phyloP scores from a whole-genome alignment of 139 green algal genomes.

The Klebsormidium nitens region DNA sequence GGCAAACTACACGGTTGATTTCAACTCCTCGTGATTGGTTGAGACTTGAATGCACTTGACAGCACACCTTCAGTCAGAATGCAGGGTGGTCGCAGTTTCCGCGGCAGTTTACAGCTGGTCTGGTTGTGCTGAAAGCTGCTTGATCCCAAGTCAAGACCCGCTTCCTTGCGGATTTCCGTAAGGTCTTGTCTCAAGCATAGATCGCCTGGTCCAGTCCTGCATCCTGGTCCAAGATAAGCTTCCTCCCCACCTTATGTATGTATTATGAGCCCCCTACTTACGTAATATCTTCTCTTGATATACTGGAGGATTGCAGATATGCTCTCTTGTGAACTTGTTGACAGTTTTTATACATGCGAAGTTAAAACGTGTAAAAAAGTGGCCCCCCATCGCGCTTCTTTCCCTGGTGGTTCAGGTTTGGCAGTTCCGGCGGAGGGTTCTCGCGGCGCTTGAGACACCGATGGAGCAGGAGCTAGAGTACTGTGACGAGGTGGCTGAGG shows the following conservation, averaged over 20 bases:
- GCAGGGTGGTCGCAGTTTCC: no score
- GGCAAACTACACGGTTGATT: conserved; percentile 40
- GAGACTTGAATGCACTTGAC: no score
- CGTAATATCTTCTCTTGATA: background rate
- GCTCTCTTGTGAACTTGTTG: background rate
- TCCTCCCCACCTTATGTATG: background rate
- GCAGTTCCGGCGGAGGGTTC: conserved; percentile 10
- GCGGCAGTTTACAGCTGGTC: no score
- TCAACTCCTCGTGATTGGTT: no score
- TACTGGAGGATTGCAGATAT: background rate
- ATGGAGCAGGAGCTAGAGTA: conserved; percentile 27
- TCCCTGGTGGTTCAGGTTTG: conserved; percentile 14
- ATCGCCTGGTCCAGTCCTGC: no score
- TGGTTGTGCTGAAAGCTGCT: no score
- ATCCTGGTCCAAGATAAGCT: background rate
- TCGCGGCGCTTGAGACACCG: conserved; percentile 9
- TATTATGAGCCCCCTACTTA: background rate
- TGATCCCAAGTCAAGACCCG: no score
- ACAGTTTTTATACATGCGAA: background rate
- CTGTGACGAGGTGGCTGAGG: conserved; percentile 12
- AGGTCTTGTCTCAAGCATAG: no score
- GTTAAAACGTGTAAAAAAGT: background rate
- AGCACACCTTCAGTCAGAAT: no score
- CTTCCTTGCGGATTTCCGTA: no score
- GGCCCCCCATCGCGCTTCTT: background rate